Evolutionary conservation across 78 protist genomes (phyloP), one percentile per base, ranked within the genome.

Genomic region (Dictyostelium firmibasis): DNA sequence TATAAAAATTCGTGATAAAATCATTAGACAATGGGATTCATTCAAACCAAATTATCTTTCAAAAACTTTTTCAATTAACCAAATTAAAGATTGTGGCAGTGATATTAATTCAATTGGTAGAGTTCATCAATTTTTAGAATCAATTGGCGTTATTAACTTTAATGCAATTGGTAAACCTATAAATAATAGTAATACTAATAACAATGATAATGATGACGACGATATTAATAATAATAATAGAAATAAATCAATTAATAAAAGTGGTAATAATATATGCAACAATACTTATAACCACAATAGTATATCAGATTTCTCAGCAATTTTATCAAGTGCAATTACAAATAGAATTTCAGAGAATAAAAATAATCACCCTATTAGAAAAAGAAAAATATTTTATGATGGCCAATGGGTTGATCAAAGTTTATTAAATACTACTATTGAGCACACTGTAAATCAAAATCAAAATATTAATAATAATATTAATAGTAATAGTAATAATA

Each of bases 71-170:
- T 72, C 88, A 13, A 67, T 84, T 27, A 62, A 33, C 1, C 18
- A 78, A 23, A 78, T 92, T 23, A 72, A 72, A 70, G 88, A 92
- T 23, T 69, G 82, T 50, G 91, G 91, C 36, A 84, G 92, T 60
- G 92, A 92, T 92, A 91, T 84, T 9, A 92, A 92, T 84, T 83
- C 86, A 20, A 92, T 92, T 72, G 91, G 91, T 14, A 50, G 89
- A 74, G 95, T 92, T 25, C 85, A 84, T 69, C 36, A 44, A 20
- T 83, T 85, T 53, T 35, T 92, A 18, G 96, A 92, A 76, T 43
- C 84, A 10, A 77, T 82, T 27, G 96, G 92, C 33, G 91, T 35
- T 16, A 92, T 92, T 36, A 92, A 92, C 43, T 85, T 78, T 57
- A 76, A 76, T 81, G 36, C 76, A 23, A 18, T 44, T 57, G 50